A percentile compares a stretch with the other conserved stretches of the same genome.
Evolutionary conservation across 495 filamentous ascomycete genomes (phyloP).

Genomic region (Lophium mytilinum): DNA sequence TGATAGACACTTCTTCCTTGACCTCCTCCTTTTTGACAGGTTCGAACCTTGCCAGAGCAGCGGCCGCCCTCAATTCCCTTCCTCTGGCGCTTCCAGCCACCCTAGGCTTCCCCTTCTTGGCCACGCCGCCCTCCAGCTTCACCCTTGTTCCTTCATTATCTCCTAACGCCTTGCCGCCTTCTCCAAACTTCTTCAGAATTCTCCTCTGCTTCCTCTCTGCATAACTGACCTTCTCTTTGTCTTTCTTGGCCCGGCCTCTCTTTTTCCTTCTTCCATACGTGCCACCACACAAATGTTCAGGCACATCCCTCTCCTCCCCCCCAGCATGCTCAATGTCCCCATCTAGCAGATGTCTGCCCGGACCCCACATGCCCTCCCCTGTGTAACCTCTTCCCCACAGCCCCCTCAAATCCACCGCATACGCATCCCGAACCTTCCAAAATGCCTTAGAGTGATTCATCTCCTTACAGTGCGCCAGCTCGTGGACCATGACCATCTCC

Average conservation of each 20-base stretch:
- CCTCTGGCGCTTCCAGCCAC: constrained; percentile 64
- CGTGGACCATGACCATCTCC: constrained; percentile 81
- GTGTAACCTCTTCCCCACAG: constrained; percentile 60
- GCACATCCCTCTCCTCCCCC: constrained; percentile 44
- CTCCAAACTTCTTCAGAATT: constrained; percentile 69
- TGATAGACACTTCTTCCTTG: constrained; percentile 29
- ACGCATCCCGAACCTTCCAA: constrained; percentile 63
- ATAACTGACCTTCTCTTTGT: constrained; percentile 45
- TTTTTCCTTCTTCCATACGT: constrained; percentile 50
- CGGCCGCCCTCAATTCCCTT: constrained; percentile 65
- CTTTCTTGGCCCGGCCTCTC: constrained; percentile 17
- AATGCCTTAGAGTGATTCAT: constrained; percentile 74
- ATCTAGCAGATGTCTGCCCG: constrained; percentile 50
- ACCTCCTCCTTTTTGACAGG: constrained; percentile 39
- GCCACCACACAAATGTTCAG: constrained; percentile 61
- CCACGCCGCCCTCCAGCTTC: constrained; percentile 58
- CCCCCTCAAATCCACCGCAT: constrained; percentile 53
- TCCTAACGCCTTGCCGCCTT: constrained; percentile 56
- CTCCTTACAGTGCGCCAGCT: constrained; percentile 68
- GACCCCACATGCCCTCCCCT: constrained; percentile 71
- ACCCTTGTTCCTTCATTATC: constrained; percentile 54
- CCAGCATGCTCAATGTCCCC: constrained; percentile 44
- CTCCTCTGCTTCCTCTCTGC: constrained; percentile 54
- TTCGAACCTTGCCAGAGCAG: constrained; percentile 67
- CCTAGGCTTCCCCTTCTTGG: constrained; percentile 52